phyloP scores from a whole-genome alignment of 2,329 filamentous ascomycete species.

The Calonectria pseudoreteaudii region DNA sequence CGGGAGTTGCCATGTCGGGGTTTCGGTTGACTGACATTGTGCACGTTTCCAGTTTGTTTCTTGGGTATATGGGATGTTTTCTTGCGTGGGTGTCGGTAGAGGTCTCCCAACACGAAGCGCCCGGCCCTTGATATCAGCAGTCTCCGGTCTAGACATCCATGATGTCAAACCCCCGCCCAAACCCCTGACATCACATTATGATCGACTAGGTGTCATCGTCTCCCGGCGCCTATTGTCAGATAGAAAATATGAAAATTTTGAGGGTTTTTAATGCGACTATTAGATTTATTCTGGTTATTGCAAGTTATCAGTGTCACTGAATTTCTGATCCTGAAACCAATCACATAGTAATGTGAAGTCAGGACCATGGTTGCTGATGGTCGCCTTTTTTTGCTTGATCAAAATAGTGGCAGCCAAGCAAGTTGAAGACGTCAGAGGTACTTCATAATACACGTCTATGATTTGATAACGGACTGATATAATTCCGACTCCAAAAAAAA shows the following conservation, averaged over 20 bases:
- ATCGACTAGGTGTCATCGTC: not conserved
- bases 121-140: not conserved
- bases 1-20: slow-evolving; percentile 60
- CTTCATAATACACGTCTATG: not conserved
- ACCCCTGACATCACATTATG: slow-evolving; percentile 19
- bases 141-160: not conserved
- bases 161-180: slow-evolving; percentile 7
- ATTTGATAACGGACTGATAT: no score
- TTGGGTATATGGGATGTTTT: not conserved
- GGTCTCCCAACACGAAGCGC: no score
- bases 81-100: no score
- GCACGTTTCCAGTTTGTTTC: not conserved
- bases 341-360: not conserved
- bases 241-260: not conserved
- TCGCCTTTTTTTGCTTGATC: not conserved
- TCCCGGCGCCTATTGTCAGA: not conserved
- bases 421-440: not conserved
- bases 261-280: not conserved
- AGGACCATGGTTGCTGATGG: not conserved
- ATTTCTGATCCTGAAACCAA: not conserved
- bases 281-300: not conserved
- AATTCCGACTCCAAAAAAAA: no score
- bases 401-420: not conserved
- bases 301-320: not conserved
- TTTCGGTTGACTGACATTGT: slow-evolving; percentile 60